Percentiles rank a stretch among this genome's conserved stretches.
These are phyloP conservation scores for Lepidium sativum DNA, from an alignment of 345 rosid species.

Conservation along the genomic window DNA sequence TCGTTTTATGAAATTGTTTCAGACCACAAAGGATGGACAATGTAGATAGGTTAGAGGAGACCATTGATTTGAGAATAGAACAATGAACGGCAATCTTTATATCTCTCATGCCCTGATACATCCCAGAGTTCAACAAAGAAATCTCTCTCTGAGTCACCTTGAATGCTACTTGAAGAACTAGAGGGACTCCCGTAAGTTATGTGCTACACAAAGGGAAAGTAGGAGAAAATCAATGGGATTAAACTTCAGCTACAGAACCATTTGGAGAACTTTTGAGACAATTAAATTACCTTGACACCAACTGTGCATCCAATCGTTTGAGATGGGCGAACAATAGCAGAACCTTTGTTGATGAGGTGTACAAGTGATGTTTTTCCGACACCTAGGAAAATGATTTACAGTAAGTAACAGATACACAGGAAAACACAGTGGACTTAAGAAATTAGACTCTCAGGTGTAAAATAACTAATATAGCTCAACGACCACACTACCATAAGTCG, in stretches of 20 bases:
- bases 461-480: background rate
- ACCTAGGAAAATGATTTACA: slow-evolving; percentile 36
- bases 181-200: slow-evolving; percentile 61
- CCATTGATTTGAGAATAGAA: slow-evolving; percentile 96
- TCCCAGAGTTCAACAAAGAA: slow-evolving; percentile 99
- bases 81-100: slow-evolving; percentile 89
- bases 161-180: slow-evolving; percentile 89
- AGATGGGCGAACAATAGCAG: slow-evolving; percentile 58
- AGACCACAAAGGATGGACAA: background rate
- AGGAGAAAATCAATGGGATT: background rate
- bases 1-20: background rate
- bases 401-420: background rate
- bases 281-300: slow-evolving; percentile 69
- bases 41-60: slow-evolving; percentile 9
- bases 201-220: slow-evolving; percentile 41
- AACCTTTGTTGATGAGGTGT: slow-evolving; percentile 77
- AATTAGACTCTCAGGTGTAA: background rate
- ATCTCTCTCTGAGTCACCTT: slow-evolving; percentile 90
- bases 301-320: slow-evolving; percentile 97
- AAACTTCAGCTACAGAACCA: slow-evolving; percentile 5
- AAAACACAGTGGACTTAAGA: background rate
- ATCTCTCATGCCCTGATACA: slow-evolving; percentile 94
- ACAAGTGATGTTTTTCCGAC: slow-evolving; percentile 95
- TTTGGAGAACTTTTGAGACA: background rate
- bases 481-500: background rate